These are phyloP conservation scores for Pouteria glomerata DNA, from an alignment of 148 eudicot genomes.

Conservation along the genomic window DNA sequence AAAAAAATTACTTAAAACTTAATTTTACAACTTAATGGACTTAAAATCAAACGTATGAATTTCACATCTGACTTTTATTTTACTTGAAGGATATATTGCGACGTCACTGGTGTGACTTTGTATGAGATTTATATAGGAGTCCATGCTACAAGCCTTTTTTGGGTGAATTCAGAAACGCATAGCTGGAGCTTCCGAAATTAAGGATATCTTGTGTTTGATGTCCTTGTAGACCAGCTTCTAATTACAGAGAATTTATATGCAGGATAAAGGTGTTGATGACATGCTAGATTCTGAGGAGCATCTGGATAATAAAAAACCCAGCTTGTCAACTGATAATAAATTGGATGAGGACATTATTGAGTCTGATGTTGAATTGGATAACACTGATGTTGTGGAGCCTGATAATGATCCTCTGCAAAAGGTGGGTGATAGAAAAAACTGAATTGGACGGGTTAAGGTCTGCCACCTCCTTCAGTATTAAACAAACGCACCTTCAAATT, in stretches of 20 bases:
- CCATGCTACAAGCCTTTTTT: too few relatives aligned
- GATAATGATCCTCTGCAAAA: constrained; percentile 62
- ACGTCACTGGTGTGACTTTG: too few relatives aligned
- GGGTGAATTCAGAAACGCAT: background rate
- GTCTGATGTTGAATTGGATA: constrained; percentile 67
- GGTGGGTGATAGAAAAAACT: constrained; percentile 22
- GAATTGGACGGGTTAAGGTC: too few relatives aligned
- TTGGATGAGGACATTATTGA: constrained; percentile 40
- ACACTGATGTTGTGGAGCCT: constrained; percentile 53
- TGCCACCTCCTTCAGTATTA: background rate
- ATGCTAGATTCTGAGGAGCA: constrained; percentile 6
- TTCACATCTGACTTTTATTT: too few relatives aligned
- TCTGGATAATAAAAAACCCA: constrained; percentile 10
- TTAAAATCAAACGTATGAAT: too few relatives aligned
- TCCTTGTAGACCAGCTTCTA: background rate
- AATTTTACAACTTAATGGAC: too few relatives aligned
- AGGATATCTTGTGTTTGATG: background rate
- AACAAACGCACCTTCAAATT: background rate
- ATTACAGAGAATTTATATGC: constrained; percentile 17
- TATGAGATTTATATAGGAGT: too few relatives aligned
- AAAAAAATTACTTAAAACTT: too few relatives aligned
- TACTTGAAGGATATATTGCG: too few relatives aligned
- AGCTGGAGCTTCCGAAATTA: background rate
- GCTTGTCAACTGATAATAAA: constrained; percentile 17
- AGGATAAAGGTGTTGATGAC: constrained; percentile 27